phyloP scores from a whole-genome alignment of 2,329 filamentous ascomycete species.

The Periconia digitata region DNA sequence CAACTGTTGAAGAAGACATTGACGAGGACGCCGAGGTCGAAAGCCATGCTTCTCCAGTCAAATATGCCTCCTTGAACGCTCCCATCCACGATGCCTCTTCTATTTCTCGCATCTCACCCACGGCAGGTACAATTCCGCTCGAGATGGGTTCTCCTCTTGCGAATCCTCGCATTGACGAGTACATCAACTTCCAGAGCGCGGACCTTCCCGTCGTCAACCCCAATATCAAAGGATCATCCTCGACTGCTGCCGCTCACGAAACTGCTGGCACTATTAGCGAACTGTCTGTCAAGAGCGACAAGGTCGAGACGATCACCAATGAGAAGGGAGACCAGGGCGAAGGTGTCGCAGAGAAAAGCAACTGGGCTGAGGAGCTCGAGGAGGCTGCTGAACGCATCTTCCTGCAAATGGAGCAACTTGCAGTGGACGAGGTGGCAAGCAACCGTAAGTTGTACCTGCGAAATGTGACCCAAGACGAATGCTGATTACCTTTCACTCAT shows the following conservation, averaged over 20 bases:
- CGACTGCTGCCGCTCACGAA: slow-evolving; percentile 12
- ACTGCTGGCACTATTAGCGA: slow-evolving; percentile 11
- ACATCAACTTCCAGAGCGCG: slow-evolving; percentile 29
- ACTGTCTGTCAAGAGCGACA: slow-evolving; percentile 14
- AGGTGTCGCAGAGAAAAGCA: slow-evolving; percentile 36
- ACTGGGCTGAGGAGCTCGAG: slow-evolving; percentile 37
- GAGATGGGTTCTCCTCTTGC: slow-evolving; percentile 26
- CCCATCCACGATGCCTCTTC: not conserved
- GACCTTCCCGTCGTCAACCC: slow-evolving; percentile 20
- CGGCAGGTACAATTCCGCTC: slow-evolving; percentile 23
- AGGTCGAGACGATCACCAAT: slow-evolving; percentile 14
- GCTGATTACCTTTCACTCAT: not conserved
- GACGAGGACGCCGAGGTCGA: slow-evolving; percentile 11
- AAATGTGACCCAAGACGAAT: not conserved
- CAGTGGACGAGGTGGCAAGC: slow-evolving; percentile 25
- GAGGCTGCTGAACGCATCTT: slow-evolving; percentile 24
- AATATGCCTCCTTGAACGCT: not conserved
- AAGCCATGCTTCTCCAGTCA: not conserved
- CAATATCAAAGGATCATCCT: slow-evolving; percentile 16
- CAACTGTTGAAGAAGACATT: slow-evolving; percentile 19
- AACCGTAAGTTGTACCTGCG: slow-evolving; percentile 6
- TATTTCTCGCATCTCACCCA: slow-evolving; percentile 1
- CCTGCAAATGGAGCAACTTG: slow-evolving; percentile 34
- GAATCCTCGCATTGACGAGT: slow-evolving; percentile 33
- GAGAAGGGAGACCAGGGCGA: slow-evolving; percentile 12